phyloP scores from a whole-genome alignment of 441 rosid genomes.

The Raphanus hybrid region DNA sequence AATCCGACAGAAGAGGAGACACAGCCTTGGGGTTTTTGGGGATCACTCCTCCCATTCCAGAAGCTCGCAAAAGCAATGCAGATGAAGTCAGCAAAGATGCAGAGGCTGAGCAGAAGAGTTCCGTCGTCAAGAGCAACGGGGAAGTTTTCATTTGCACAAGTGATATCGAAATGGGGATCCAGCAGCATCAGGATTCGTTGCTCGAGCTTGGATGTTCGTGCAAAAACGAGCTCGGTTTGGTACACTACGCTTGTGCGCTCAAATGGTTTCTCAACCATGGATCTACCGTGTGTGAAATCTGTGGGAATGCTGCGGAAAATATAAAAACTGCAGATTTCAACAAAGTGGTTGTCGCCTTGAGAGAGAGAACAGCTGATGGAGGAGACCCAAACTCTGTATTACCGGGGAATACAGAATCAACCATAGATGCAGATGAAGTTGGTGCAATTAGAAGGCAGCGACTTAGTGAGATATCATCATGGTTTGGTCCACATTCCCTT shows the following conservation, averaged over 20 bases:
- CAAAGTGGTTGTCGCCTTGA: constrained; percentile 66
- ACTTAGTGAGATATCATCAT: too few species aligned
- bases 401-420: too few species aligned
- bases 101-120: constrained; percentile 41
- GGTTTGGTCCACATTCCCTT: too few species aligned
- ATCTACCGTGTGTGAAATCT: constrained; percentile 84
- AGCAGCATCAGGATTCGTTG: constrained; percentile 49
- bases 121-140: constrained; percentile 37
- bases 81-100: constrained; percentile 30
- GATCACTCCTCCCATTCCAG: constrained; percentile 54
- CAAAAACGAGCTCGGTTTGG: constrained; percentile 80
- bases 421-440: too few species aligned
- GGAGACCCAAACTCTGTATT: too few species aligned
- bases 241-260: constrained; percentile 88
- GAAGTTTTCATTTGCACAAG: constrained; percentile 49
- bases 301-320: constrained; percentile 67
- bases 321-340: constrained; percentile 57
- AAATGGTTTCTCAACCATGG: constrained; percentile 95
- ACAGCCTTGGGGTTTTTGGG: constrained; percentile 71
- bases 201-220: constrained; percentile 88
- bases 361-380: constrained; percentile 51
- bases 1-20: constrained; percentile 85
- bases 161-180: constrained; percentile 73
- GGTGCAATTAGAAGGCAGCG: too few species aligned
- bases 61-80: constrained; percentile 46